Evolutionary conservation across 2,329 filamentous ascomycete species (phyloP), one percentile per base, ranked within the genome.

Genomic region (Pestalotiopsis sp.): DNA sequence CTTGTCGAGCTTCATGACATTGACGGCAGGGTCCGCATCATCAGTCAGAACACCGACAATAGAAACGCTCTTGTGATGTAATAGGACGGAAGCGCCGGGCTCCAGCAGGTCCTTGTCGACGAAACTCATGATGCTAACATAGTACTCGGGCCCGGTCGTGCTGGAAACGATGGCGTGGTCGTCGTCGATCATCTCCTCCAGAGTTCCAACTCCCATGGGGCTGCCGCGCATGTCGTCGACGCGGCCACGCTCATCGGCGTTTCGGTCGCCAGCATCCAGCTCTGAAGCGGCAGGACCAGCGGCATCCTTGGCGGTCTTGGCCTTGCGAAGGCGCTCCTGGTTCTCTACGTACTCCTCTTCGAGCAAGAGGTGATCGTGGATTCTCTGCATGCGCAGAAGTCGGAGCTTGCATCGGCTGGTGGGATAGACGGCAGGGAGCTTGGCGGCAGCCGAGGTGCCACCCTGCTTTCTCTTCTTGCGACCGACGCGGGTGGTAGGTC

Each of bases 321-420:
- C 92, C 82, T 97, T 98, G 76, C 97, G 91, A 76, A 98, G 86
- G 60, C 94, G 93, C 83, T 99, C 96, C 83, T 99, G 96, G 81
- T 99, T 99, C 86, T 98, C 95, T 71, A 99, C 96, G 74, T 97
- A 99, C 83, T 99, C 96, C 80, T 99, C 96, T 81, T 99, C 96
- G 38, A 99, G 90, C 71, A 99, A 86, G 70, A 99, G 87, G 79
- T 99, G 96, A 80, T 99, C 96, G 85, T 99, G 97, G 76, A 98
- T 94, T 78, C 96, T 92, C 85, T 99, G 96, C 96, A 99, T 98
- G 76, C 96, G 93, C 70, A 99, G 89, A 72, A 98, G 94, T 75
- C 95, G 91, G 75, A 99, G 89, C 86, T 99, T 99, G 89, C 96
- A 99, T 86, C 96, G 91, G 75, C 95, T 96, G 65, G 95, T 98